These are phyloP conservation scores for Cladosporium velox DNA, from an alignment of 2,329 filamentous ascomycete genomes.

Conservation along the genomic window DNA sequence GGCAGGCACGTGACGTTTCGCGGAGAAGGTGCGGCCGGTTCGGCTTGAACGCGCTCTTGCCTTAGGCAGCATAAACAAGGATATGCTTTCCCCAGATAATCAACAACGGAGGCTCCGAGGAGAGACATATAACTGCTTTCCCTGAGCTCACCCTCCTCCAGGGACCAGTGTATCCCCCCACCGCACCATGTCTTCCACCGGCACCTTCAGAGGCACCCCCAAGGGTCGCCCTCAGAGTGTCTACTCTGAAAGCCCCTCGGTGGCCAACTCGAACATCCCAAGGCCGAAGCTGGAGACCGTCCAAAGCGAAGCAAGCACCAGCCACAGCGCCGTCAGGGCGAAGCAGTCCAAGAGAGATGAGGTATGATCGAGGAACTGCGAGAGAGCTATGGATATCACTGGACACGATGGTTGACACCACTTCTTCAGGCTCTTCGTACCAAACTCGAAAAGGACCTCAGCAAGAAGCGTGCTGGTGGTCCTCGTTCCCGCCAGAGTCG, in stretches of 20 bases:
- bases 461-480: conserved; percentile 88
- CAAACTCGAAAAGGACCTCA: conserved; percentile 96
- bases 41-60: background rate
- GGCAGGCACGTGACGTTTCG: too few species aligned
- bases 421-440: conserved; percentile 78
- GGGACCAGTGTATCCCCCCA: background rate
- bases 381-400: too few species aligned
- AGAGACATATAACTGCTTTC: background rate
- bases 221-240: conserved; percentile 47
- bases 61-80: background rate
- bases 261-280: conserved; percentile 51
- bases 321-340: conserved; percentile 88
- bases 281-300: conserved; percentile 68
- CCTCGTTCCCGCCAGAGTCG: conserved; percentile 79
- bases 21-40: background rate
- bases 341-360: conserved; percentile 98
- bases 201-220: conserved; percentile 71
- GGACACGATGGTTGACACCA: conserved; percentile 11
- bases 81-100: background rate
- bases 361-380: conserved; percentile 55
- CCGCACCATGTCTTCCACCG: conserved; percentile 58
- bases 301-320: conserved; percentile 61
- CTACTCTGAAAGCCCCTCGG: conserved; percentile 65
- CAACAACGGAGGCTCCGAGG: background rate
- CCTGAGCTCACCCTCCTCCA: background rate